A percentile compares a stretch with the other conserved stretches of the same genome.
Evolutionary conservation across 495 filamentous ascomycete species (phyloP).

Genomic region (Podospora anserina): DNA sequence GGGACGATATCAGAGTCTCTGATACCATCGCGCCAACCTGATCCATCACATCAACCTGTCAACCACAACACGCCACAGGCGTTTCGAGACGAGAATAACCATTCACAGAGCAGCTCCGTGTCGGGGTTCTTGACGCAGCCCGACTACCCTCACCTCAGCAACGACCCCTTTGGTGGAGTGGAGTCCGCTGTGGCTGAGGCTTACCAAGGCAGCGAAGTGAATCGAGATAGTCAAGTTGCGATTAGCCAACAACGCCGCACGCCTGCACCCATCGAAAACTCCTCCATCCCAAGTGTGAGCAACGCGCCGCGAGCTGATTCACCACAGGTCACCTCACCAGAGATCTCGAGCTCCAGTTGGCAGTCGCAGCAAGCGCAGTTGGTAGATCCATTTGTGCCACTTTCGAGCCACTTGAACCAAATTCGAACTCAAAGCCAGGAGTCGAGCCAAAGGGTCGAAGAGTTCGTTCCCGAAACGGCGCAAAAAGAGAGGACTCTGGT

Average conservation of each 20-base stretch:
- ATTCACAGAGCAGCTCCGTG: neutral
- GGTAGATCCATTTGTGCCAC: neutral
- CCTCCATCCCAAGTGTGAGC: neutral
- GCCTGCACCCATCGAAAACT: neutral
- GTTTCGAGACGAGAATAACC: neutral
- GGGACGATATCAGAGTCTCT: neutral
- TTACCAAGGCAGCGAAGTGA: neutral
- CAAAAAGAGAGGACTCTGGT: neutral
- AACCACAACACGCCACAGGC: neutral
- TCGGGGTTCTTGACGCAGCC: neutral
- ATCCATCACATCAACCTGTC: neutral
- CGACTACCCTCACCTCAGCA: neutral
- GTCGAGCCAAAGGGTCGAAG: neutral
- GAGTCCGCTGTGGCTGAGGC: neutral
- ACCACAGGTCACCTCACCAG: neutral
- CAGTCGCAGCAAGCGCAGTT: slow-evolving; percentile 1
- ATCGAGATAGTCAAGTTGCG: neutral
- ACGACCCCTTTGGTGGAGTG: neutral
- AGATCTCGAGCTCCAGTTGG: neutral
- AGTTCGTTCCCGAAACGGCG: neutral
- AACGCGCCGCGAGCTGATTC: neutral
- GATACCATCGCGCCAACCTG: slow-evolving; percentile 28
- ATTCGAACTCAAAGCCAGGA: neutral
- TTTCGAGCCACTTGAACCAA: neutral
- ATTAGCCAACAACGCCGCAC: neutral